Conservation (phyloP, 805 yeast genomes). For the Millerago galiae region DNA sequence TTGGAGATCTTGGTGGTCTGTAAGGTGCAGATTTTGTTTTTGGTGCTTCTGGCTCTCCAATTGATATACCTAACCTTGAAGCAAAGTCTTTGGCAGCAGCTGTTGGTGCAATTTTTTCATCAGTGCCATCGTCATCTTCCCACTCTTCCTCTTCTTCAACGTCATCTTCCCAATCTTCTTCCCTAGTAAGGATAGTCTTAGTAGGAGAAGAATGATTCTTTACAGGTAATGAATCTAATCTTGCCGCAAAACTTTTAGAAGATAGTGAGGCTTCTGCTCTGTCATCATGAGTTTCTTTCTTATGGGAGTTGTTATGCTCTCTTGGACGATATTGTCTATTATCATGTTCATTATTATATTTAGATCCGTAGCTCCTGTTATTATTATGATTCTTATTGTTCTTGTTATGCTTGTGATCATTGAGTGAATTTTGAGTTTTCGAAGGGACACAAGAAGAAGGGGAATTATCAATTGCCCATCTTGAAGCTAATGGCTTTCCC, state of each 20-base stretch:
- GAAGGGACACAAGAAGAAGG: background rate
- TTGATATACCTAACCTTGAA: slow-evolving; percentile 17
- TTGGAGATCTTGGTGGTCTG: slow-evolving; percentile 5
- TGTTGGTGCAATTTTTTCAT: slow-evolving; percentile 14
- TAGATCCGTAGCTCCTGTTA: too few relatives aligned
- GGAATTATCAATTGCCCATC: slow-evolving; percentile 11
- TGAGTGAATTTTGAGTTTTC: background rate
- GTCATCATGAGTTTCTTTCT: background rate
- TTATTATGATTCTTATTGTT: background rate
- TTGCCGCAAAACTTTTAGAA: slow-evolving; percentile 1
- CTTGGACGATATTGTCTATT: background rate
- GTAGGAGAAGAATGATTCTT: too few relatives aligned
- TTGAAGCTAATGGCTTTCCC: slow-evolving; percentile 10
- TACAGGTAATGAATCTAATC: background rate
- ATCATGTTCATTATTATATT: background rate
- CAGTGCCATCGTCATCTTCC: background rate
- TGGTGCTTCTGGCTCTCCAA: background rate
- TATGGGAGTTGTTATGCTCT: background rate
- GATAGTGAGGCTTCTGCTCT: background rate
- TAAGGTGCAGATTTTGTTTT: slow-evolving; percentile 1
- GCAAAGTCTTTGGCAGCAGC: slow-evolving; percentile 19
- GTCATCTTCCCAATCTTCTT: slow-evolving; percentile 10
- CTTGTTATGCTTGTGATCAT: background rate
- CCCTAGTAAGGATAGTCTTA: background rate
- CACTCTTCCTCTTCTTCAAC: slow-evolving; percentile 3